Evolutionary conservation across 73 alveolate species (phyloP).

Genomic region (Paramecium pentaurelia): DNA sequence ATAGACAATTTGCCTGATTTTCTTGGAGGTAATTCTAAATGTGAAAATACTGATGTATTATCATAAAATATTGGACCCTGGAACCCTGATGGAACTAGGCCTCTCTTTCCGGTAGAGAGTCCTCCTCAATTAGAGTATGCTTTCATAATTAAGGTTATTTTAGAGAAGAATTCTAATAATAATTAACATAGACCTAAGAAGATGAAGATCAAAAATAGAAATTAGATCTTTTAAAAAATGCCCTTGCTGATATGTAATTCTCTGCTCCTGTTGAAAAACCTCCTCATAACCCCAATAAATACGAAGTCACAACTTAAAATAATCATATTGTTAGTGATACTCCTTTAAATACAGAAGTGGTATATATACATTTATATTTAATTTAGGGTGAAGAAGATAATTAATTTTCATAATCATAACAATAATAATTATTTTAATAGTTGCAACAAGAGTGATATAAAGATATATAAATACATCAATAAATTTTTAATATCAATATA

Average conservation of each 20-base stretch:
- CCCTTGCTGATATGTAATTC: conserved; percentile 26
- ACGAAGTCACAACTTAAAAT: conserved; percentile 37
- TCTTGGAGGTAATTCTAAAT: conserved; percentile 74
- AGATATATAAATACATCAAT: neutral
- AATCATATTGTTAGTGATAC: conserved; percentile 56
- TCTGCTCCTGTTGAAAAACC: conserved; percentile 19
- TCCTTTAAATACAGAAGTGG: conserved; percentile 60
- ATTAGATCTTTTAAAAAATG: conserved; percentile 27
- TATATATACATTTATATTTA: neutral
- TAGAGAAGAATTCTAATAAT: neutral
- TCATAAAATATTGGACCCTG: conserved; percentile 71
- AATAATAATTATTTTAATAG: neutral
- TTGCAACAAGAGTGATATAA: neutral
- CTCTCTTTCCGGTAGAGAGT: neutral
- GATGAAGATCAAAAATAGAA: neutral
- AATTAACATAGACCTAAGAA: neutral
- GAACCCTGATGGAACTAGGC: conserved; percentile 68
- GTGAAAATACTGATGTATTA: conserved; percentile 48
- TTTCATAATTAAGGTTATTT: neutral
- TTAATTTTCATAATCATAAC: neutral
- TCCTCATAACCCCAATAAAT: conserved; percentile 57
- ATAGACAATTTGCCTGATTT: conserved; percentile 73
- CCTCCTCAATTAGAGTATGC: neutral
- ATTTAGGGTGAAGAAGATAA: neutral
- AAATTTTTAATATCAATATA: neutral